phyloP scores from a whole-genome alignment of 768 basidiomycete species.

The Boletus sp. region DNA sequence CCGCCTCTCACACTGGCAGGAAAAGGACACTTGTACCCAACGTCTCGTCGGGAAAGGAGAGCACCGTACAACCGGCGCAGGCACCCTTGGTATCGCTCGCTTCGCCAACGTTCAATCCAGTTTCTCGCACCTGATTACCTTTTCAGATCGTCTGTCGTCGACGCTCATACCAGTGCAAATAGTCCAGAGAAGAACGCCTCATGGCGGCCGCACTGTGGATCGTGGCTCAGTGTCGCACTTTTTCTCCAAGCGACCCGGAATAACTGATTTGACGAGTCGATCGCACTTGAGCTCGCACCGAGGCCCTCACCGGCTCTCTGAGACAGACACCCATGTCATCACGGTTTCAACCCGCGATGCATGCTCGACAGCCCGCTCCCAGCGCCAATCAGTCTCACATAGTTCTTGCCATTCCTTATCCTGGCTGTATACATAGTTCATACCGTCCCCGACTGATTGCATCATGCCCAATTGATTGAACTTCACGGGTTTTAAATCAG shows the following conservation, averaged over 20 bases:
- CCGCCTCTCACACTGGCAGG: neutral
- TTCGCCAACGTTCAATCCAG: neutral
- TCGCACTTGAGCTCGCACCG: neutral
- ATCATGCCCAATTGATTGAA: conserved; percentile 14
- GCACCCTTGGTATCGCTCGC: too few species aligned
- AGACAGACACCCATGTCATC: neutral
- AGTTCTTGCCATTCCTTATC: neutral
- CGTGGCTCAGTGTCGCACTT: neutral
- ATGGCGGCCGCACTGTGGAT: neutral
- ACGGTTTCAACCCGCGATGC: conserved; percentile 1
- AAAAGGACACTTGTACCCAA: neutral
- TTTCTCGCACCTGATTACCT: conserved; percentile 1
- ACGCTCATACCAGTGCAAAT: neutral
- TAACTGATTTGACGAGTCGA: neutral
- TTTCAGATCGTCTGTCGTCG: neutral
- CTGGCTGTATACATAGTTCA: conserved; percentile 1
- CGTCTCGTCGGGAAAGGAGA: neutral
- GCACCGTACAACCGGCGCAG: neutral
- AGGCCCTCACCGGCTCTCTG: neutral
- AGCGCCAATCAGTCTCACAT: conserved; percentile 4
- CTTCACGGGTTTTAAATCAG: conserved; percentile 3
- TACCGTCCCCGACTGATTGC: conserved; percentile 8
- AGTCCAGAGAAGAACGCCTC: neutral
- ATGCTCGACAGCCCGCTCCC: neutral
- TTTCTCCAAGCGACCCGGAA: neutral